Base-by-base conservation (phyloP, 2,329 filamentous ascomycete species). In the Raffaelea arxii region DNA sequence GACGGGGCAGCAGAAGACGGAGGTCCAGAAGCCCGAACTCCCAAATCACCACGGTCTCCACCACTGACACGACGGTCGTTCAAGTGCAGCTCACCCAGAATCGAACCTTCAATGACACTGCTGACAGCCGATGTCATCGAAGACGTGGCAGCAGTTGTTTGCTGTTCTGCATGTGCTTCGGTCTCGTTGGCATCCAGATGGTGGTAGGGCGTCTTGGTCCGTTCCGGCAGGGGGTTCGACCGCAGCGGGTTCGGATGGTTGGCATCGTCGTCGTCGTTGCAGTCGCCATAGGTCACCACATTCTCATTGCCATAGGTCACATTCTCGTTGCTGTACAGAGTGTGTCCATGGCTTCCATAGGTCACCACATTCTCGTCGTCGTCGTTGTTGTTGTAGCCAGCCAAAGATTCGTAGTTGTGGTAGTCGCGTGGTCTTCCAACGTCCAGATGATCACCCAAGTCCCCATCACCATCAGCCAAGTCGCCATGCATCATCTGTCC, bases 171-270 rank as follows among this genome's bases (percentile, higher is more conserved):
- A 16, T 30, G 16, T 9, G 9, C 16, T 9, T 9, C 16, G 32
- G 14, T 36, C 14, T 36, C 32, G 32, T 12, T 18, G 32, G 32
- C 19, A 16, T n/a, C 51, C 46, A 43, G 51, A 24, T 40, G 27
- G 36, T 35, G 48, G 10, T 24, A 48, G 43, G 35, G 25, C 46
- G 30, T 45, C 43, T 44, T 27, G 27, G 39, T 54, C 36, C 41
- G 51, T 44, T 18, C 43, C 46, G 25, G 43, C 24, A 62, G 56
- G 1, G 76, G 77, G 56, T 80, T 71, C 12, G 70, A 67, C 30
- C 70, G 65, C 30, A 80, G 62, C 1, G 77, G 76, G 53, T 80
- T 73, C 4, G 75, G 74, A 48, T 71, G 70, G 36, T 55, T 25
- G 12, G 48, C 49, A 41, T 60, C 52, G 43, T 55, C 50, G 24